A percentile compares a stretch with the other conserved stretches of the same genome.
These are phyloP conservation scores for Aspergillus quadrilineatus DNA, from an alignment of 2,329 filamentous ascomycete genomes.

Conservation along the genomic window DNA sequence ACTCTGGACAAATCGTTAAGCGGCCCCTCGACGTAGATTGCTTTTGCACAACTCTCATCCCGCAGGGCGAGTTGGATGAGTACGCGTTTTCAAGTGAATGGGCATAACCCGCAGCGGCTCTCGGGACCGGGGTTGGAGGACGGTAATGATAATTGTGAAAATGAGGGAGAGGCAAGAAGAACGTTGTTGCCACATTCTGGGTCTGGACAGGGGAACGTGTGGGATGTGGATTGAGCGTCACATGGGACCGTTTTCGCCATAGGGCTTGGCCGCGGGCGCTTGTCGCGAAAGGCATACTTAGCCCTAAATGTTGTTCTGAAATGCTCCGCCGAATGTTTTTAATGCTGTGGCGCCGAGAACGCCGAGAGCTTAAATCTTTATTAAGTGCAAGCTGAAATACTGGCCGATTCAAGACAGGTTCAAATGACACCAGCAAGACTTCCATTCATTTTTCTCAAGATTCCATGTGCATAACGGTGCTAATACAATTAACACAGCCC, in stretches of 20 bases:
- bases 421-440: no score
- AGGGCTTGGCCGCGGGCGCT: neutral
- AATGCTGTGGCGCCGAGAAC: no score
- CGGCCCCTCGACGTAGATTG: slow-evolving; percentile 1
- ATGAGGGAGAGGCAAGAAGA: neutral
- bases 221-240: slow-evolving; percentile 8
- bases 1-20: neutral
- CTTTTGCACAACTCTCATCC: neutral
- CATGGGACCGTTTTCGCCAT: neutral
- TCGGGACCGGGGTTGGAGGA: slow-evolving; percentile 11
- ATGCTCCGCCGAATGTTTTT: no score
- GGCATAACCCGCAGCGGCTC: slow-evolving; percentile 12
- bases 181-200: slow-evolving; percentile 7
- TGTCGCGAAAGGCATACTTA: neutral
- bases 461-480: no score
- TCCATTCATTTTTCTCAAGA: no score
- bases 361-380: no score
- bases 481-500: no score
- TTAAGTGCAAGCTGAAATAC: no score
- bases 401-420: no score
- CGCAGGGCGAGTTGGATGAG: slow-evolving; percentile 15
- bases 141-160: slow-evolving; percentile 1
- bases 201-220: slow-evolving; percentile 6
- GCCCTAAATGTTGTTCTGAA: neutral
- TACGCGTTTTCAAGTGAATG: neutral